Evolutionary conservation across 768 basidiomycete species (phyloP), one percentile per base, ranked within the genome.

Genomic region (Pulveroboletus ravenelii): DNA sequence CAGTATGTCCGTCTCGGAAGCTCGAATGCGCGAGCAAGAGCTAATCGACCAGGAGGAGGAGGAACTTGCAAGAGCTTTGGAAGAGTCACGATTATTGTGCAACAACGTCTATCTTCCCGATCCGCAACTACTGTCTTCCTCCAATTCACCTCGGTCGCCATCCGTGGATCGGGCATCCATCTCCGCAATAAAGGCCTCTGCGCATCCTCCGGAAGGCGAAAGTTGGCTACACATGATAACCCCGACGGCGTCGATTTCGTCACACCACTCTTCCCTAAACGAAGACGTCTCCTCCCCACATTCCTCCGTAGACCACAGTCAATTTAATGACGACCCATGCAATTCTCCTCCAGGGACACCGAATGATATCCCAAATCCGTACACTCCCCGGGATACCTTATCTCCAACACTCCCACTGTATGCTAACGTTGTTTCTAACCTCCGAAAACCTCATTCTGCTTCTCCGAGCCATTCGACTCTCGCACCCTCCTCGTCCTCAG

Each of bases 11-110:
- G 51, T 46, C 1, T 56, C 77, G 15, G 78, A 79, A 41, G 69
- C 73, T 8, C 59, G 45, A 32, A 56, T 45, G n/a, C 65, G 42
- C 17, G 65, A 68, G 39, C 52, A 59, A 39, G 58, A 51, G 7
- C 20, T 69, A 40, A 52, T 60, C 30, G 57, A 57, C 18, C 63
- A 63, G 51, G 86, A 89, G 61, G 84, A 87, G 50, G 80, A 81
- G 29, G 83, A 88, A 38, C 70, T 89, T 13, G 79, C 78, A 18
- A 74, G 73, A 53, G 88, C 86, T 0, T 57, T 90, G 50, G 75
- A 79, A 55, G 76, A 76, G 51, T 85, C 84, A 1, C 67, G 68
- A n/a, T 37, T 68, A 15, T 39, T 54, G 43, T 49, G 63, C 20
- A 37, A 10, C 31, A 42, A 6, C 41, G 18, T 45, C 15, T 63